These are phyloP conservation scores for Tulasnella sp. DNA, from an alignment of 768 basidiomycete genomes.

Conservation along the genomic window DNA sequence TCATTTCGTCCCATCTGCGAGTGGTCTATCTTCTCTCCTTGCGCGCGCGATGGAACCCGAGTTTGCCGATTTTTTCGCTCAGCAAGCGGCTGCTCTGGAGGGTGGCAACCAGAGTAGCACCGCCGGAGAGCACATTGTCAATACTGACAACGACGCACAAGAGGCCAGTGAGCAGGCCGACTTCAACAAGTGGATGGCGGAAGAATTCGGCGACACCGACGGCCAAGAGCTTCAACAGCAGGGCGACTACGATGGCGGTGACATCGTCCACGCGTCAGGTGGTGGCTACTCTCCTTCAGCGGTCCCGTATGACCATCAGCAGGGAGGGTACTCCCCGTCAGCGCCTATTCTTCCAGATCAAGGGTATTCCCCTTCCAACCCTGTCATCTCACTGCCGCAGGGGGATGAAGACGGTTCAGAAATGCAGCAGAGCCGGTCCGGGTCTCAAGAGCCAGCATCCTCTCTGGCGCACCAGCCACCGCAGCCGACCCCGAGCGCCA, in stretches of 20 bases:
- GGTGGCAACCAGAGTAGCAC: background rate
- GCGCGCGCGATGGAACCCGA: conserved; percentile 26
- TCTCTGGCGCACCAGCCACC: background rate
- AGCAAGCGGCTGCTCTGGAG: conserved; percentile 18
- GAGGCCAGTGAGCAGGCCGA: conserved; percentile 14
- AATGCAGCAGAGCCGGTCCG: conserved; percentile 10
- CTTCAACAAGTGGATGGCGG: conserved; percentile 6
- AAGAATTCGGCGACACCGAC: background rate
- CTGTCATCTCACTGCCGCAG: background rate
- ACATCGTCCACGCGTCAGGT: background rate
- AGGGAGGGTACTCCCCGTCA: conserved; percentile 17
- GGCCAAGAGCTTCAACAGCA: conserved; percentile 2
- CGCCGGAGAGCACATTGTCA: background rate
- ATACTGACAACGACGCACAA: background rate
- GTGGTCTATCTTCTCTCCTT: background rate
- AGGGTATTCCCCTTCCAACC: conserved; percentile 24
- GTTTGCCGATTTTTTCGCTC: conserved; percentile 23
- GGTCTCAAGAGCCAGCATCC: background rate
- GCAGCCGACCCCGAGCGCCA: background rate
- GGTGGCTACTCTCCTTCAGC: conserved; percentile 22
- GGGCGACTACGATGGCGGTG: conserved; percentile 3
- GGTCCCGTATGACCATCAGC: conserved; percentile 14
- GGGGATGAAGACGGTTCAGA: conserved; percentile 9
- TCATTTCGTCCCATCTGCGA: conserved; percentile 4
- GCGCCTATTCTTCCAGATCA: conserved; percentile 10